Evolutionary conservation across 225 moss, liverwort and hornwort genomes (phyloP), one percentile per base, ranked within the genome.

Genomic region (Sphagnum contortum): DNA sequence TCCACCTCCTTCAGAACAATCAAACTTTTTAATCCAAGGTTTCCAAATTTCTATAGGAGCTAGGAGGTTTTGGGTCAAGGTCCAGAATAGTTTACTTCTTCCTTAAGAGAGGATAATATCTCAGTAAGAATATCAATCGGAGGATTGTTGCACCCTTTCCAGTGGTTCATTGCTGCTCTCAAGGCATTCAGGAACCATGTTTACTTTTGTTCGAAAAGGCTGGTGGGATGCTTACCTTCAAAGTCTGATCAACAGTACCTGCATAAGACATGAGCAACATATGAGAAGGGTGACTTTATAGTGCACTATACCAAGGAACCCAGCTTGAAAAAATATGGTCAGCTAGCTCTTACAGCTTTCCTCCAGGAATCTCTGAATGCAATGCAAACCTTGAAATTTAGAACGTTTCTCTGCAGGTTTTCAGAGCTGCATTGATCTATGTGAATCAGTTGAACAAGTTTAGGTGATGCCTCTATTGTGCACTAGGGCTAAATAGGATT

Each of bases 1-100:
- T 88, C 71, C 60, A 89, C 86, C 60, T 47, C 78, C 2, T 95
- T 91, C 91, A 88, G 81, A 50, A 95, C 84, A 88, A 91, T 89
- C 64, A 14, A 77, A 49, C 11, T 9, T 45, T 55, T 11, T 44
- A 9, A 59, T 11, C 13, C 29, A 29, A 29, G 29, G 29, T 29
- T 29, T 29, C 29, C 29, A 29, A 29, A 29, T n/a, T n/a, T n/a
- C n/a, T n/a, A n/a, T 29, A 29, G 29, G 29, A 1, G 29, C 29
- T 29, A 29, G 29, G 29, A 29, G 29, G 29, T 29, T 29, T 29
- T 29, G 29, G 29, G 29, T 29, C 29, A 29, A 29, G 29, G 29
- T 29, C 29, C 29, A 29, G 29, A 29, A 29, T 29, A 29, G 29
- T 52, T 11, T 9, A 47, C 10, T 44, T 47, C 6, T 51, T 58